Evolutionary conservation across 306 rosid species (phyloP), one percentile per base, ranked within the genome.

Genomic region (Castanospermum australe): DNA sequence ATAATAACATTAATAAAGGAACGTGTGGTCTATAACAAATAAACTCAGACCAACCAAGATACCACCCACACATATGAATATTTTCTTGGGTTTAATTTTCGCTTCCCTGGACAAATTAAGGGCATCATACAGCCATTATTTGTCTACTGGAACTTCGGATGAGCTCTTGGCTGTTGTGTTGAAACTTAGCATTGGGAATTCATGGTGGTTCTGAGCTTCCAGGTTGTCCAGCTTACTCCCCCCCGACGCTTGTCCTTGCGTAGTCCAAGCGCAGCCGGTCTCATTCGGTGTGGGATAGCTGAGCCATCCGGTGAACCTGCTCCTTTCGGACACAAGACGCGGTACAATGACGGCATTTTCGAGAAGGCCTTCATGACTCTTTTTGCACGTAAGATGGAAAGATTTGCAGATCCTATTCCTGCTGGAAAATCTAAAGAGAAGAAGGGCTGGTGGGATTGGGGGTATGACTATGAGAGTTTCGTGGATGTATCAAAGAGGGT

Each of bases 281-380:
- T 13, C 1, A 24, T 72, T 14, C 85, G 92, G 30, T 86, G 94
- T 79, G 93, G 97, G 45, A 91, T 95, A 54, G 92, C 92, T 0
- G 98, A 95, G 80, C 89, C 92, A 12, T 90, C 96, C 0, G 94
- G 99, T 25, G 83, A 80, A 81, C 97, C 98, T 4, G 97, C 99
- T 75, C 98, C 99, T 11, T 13, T 90, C 4, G 99, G 98, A 28
- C 89, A 85, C 30, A 92, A 92, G 32, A 92, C 99, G 0, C 85
- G 80, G 12, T 92, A 92, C 92, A 88, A 85, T 18, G 99, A 95
- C 38, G 90, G 93, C 60, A 21, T 90, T 36, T 85, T 95, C 1
- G 99, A 81, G 87, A 95, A 67, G 88, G 94, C 25, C 0, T 95
- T 95, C 83, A 92, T 95, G 93, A 84, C 84, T 8, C 92, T 95